Base-by-base conservation (phyloP, 1,284 basidiomycete species). In the Macrocystidia cucumis region DNA sequence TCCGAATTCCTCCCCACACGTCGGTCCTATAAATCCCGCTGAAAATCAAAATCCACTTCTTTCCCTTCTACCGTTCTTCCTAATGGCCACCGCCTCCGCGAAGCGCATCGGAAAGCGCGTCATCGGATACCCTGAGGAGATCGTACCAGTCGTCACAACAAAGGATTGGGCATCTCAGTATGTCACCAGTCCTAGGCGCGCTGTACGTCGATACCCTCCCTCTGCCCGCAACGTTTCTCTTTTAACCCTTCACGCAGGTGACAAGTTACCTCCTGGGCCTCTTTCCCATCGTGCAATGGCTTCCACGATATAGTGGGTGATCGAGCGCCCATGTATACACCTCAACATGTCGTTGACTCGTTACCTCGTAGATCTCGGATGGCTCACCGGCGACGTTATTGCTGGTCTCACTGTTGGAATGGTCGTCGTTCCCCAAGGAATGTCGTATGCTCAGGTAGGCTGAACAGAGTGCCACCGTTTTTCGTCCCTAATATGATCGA, bases 351-450 rank as follows among this genome's bases (percentile, higher is more conserved):
- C 29, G 40, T 37, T 38, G 37, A 36, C 33, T n/a, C 24, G 11
- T 27, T 23, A 27, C 44, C 33, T 26, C 27, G 14, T 42, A 83
- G 82, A 89, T 55, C 39, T 75, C 26, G 77, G 74, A 20, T 88
- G 84, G 85, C 52, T 81, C 3, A 69, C 69, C 13, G 82, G 91
- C 32, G 91, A 96, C 60, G 52, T 93, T 19, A 78, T 96, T 46
- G 91, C 91, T 37, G 85, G 91, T 37, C 60, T 95, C 30, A 96
- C 91, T 0, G 90, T 95, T 42, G 91, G 91, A 24, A 80, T 92
- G 47, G 91, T 96, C 4, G 66, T 92, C 17, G 89, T 95, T 6
- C 91, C 91, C 0, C 91, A 96, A 56, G 68, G 78, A 46, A 88
- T 88, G 85, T 86, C 83, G 2, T 88, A 88, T 52, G 84, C 85